Evolutionary conservation across 495 filamentous ascomycete species (phyloP).

Genomic region (Aspergillus ostianus): DNA sequence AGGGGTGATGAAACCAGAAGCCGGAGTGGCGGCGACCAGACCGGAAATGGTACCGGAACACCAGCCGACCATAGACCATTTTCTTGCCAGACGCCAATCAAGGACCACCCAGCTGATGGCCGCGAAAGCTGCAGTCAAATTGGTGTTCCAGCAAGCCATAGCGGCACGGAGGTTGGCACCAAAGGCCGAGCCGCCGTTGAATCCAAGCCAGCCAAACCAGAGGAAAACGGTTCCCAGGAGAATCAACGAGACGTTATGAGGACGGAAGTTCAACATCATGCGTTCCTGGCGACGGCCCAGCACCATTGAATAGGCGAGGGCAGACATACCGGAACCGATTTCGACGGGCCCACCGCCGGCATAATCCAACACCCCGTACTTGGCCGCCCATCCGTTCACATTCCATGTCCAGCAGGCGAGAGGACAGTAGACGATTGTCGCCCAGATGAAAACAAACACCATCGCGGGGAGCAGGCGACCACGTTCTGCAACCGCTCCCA

Average conservation of each 20-base stretch:
- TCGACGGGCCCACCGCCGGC: conserved; percentile 97
- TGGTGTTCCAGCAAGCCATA: conserved; percentile 98
- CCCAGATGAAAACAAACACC: conserved; percentile 96
- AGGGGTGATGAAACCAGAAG: conserved; percentile 82
- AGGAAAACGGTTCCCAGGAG: conserved; percentile 92
- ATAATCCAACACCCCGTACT: conserved; percentile 93
- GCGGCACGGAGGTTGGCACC: conserved; percentile 92
- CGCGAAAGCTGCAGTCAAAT: conserved; percentile 84
- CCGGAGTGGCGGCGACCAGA: conserved; percentile 87
- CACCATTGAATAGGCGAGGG: conserved; percentile 92
- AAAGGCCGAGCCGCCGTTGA: conserved; percentile 97
- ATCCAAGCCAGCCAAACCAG: conserved; percentile 98
- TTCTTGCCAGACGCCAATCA: conserved; percentile 90
- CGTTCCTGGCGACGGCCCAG: conserved; percentile 96
- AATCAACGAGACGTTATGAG: conserved; percentile 97
- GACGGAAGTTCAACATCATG: conserved; percentile 96
- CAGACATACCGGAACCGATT: conserved; percentile 89
- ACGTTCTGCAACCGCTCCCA: conserved; percentile 90
- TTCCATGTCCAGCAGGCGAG: conserved; percentile 97
- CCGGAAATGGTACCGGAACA: conserved; percentile 92
- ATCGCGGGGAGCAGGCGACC: conserved; percentile 92
- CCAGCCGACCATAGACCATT: conserved; percentile 99
- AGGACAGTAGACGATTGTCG: conserved; percentile 95
- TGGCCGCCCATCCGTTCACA: conserved; percentile 86
- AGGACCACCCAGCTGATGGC: conserved; percentile 88